Percentiles rank a stretch among this genome's conserved stretches.
These are phyloP conservation scores for Phytophthora fragariae DNA, from an alignment of 352 stramenopile genomes.

Conservation along the genomic window DNA sequence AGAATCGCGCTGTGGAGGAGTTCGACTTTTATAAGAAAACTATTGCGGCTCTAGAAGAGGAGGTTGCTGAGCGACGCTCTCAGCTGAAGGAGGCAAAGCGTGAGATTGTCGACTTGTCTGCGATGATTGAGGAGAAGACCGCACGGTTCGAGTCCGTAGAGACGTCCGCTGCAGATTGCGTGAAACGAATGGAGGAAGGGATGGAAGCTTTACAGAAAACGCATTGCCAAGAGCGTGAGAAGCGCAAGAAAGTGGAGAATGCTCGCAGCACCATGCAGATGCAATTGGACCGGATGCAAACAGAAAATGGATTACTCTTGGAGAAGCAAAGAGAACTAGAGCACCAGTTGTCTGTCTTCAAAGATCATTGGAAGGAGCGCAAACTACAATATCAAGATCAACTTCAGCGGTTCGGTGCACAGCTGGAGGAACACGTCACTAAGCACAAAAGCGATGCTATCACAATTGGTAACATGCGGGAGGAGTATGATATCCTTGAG, in stretches of 20 bases:
- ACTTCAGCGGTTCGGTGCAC: conserved; percentile 35
- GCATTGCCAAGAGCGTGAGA: conserved; percentile 49
- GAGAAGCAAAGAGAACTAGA: conserved; percentile 50
- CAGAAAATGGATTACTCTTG: conserved; percentile 36
- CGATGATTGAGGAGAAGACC: conserved; percentile 48
- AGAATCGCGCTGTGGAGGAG: conserved; percentile 43
- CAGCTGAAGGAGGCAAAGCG: conserved; percentile 47
- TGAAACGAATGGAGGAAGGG: conserved; percentile 50
- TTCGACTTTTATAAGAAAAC: conserved; percentile 47
- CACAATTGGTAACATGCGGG: conserved; percentile 47
- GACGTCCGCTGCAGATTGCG: conserved; percentile 53
- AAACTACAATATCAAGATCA: conserved; percentile 59
- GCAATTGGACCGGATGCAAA: conserved; percentile 49
- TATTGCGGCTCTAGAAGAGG: conserved; percentile 48
- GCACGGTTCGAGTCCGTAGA: conserved; percentile 51
- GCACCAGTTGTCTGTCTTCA: conserved; percentile 36
- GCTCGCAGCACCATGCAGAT: conserved; percentile 42
- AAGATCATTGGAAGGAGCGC: conserved; percentile 57
- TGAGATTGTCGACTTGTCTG: conserved; percentile 41
- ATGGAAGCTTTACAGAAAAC: conserved; percentile 45
- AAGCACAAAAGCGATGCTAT: conserved; percentile 50
- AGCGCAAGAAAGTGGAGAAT: conserved; percentile 60
- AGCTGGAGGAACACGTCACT: conserved; percentile 45
- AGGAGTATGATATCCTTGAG: conserved; percentile 44
- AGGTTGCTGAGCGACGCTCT: conserved; percentile 35